Evolutionary conservation across 768 basidiomycete species (phyloP), one percentile per base, ranked within the genome.

Genomic region (Epithele typhae): DNA sequence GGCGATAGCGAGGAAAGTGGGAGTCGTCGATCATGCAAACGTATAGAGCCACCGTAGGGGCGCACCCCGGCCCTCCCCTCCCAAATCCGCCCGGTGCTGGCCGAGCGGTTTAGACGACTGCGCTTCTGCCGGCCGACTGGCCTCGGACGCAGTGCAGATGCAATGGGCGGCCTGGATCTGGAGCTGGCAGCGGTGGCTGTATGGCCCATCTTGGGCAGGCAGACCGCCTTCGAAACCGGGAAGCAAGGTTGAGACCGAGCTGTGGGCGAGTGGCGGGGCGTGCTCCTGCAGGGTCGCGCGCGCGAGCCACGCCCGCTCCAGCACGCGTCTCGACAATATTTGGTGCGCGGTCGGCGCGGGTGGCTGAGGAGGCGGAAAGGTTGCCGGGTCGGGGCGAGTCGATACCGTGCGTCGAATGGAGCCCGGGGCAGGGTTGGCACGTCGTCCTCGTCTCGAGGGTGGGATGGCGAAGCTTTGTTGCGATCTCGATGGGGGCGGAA

Each of bases 101-200:
- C 34, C 39, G 40, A 42, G 36, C 40, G 45, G 25, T 39, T 52
- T 47, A 44, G 46, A 47, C 40, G 40, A 45, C 7, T 7, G 46
- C 38, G 25, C 43, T 52, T 52, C 51, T 52, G 51, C 46, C 51
- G 46, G 45, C 25, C 47, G 50, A 46, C 46, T 46, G 36, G 40
- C 44, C 35, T 43, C 19, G 41, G 41, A 42, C 37, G 45, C 43
- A 39, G 50, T 19, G 18, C 25, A 49, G 43, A 24, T 36, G 25
- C 37, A 33, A 43, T 37, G 49, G 41, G 43, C 40, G 19, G 27
- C 27, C 22, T 38, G 36, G 44, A 43, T 35, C 49, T 51, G 40
- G 49, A 43, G 36, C 37, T 8, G 8, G 9, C 45, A 43, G 43
- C 45, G 51, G 43, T 25, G 46, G 21, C 46, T 23, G 43, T 40